Evolutionary conservation across 1,284 basidiomycete species (phyloP).

Genomic region (Malassezia japonica): DNA sequence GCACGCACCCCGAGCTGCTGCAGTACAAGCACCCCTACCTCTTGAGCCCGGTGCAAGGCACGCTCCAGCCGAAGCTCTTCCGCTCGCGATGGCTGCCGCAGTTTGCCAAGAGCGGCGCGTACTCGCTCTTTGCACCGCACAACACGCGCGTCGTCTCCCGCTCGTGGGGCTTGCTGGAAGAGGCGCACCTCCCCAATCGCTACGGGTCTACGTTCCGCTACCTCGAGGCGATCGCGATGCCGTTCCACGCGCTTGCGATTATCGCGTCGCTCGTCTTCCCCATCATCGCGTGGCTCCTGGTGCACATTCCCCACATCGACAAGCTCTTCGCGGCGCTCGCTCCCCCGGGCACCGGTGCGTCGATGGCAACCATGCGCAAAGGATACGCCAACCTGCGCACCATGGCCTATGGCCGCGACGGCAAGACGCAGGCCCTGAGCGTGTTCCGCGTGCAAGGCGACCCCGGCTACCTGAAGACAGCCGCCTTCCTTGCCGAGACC

Average conservation of each 20-base stretch:
- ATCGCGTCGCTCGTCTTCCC: constrained; percentile 4
- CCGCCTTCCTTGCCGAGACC: constrained; percentile 64
- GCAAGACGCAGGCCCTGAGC: constrained; percentile 53
- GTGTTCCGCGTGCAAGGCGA: constrained; percentile 63
- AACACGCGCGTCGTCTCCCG: constrained; percentile 67
- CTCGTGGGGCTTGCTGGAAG: constrained; percentile 63
- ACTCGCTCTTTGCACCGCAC: constrained; percentile 58
- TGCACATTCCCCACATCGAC: not conserved
- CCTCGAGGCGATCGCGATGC: constrained; percentile 59
- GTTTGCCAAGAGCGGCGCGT: constrained; percentile 54
- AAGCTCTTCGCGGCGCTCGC: not conserved
- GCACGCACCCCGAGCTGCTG: constrained; percentile 53
- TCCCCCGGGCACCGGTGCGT: constrained; percentile 14
- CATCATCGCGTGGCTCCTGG: constrained; percentile 6
- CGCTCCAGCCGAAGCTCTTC: constrained; percentile 49
- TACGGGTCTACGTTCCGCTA: constrained; percentile 58
- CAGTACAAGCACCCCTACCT: constrained; percentile 56
- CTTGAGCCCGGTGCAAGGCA: constrained; percentile 13
- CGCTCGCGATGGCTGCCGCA: constrained; percentile 54
- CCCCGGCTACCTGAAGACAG: constrained; percentile 65
- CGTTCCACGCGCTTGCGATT: constrained; percentile 25
- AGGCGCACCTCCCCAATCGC: constrained; percentile 25
- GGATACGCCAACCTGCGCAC: constrained; percentile 16
- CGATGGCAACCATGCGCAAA: constrained; percentile 15
- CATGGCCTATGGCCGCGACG: constrained; percentile 52